Conservation (phyloP, 441 rosid genomes). For the Populus tomentosa region DNA sequence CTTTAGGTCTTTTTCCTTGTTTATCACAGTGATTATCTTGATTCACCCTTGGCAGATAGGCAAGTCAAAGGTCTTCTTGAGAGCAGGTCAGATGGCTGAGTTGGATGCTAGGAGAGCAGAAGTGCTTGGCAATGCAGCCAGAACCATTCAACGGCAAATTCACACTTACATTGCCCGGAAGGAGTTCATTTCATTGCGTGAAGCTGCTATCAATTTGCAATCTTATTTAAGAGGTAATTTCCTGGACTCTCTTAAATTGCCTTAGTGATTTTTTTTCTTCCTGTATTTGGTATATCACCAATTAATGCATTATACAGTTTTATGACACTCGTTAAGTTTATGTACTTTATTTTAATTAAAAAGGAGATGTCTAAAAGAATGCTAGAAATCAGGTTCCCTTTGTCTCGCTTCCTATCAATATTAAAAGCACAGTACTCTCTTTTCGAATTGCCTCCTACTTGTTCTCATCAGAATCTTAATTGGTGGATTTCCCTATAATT, state of each 20-base stretch:
- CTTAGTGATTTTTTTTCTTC: not conserved
- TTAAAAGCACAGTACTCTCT: not conserved
- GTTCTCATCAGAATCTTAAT: not conserved
- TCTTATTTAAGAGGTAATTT: conserved; percentile 71
- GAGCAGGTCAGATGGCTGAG: conserved; percentile 99
- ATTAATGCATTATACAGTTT: not conserved
- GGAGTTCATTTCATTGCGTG: conserved; percentile 68
- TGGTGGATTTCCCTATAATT: not conserved
- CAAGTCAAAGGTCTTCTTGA: conserved; percentile 78
- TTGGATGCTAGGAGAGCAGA: conserved; percentile 95
- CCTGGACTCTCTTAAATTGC: not conserved
- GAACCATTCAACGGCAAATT: conserved; percentile 74
- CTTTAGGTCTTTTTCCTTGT: not conserved
- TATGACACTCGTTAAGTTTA: not conserved
- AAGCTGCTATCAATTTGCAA: conserved; percentile 71
- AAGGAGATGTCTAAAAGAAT: not conserved
- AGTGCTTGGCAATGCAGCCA: conserved; percentile 95
- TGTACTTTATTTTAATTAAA: not conserved
- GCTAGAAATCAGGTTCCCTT: not conserved
- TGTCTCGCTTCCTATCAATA: not conserved
- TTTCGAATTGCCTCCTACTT: not conserved
- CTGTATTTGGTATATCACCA: not conserved
- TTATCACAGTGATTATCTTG: not conserved
- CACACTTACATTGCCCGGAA: conserved; percentile 69
- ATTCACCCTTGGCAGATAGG: conserved; percentile 57